A percentile compares a stretch with the other conserved stretches of the same genome.
Evolutionary conservation across 257 asterid species (phyloP).

Genomic region (Solanum rostratum): DNA sequence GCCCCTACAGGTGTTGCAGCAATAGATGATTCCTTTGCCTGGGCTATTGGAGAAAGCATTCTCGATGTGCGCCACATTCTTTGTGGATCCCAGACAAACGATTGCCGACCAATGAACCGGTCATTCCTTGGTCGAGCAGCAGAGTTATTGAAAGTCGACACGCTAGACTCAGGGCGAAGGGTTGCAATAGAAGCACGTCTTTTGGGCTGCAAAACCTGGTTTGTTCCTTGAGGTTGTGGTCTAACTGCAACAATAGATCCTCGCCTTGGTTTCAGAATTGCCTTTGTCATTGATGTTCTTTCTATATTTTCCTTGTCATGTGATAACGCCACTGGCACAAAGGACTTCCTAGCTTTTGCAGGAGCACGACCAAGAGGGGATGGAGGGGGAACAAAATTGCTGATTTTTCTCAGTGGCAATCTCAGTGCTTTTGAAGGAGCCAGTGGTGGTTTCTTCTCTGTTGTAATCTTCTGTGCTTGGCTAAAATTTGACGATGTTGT

Average conservation of each 20-base stretch:
- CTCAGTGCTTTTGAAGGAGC: constrained; percentile 56
- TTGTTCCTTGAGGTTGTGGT: constrained; percentile 27
- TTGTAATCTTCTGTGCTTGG: constrained; percentile 34
- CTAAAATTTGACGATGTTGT: constrained; percentile 21
- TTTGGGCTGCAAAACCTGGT: constrained; percentile 48
- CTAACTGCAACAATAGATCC: constrained; percentile 53
- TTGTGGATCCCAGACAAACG: constrained; percentile 73
- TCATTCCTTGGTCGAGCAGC: constrained; percentile 23
- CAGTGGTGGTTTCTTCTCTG: constrained; percentile 75
- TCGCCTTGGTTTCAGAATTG: constrained; percentile 49
- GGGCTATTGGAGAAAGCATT: constrained; percentile 51
- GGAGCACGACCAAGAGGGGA: constrained; percentile 31
- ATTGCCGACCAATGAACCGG: constrained; percentile 52
- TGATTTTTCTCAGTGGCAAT: constrained; percentile 63
- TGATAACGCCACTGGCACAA: constrained; percentile 37
- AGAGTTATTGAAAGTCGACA: constrained; percentile 33
- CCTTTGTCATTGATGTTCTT: constrained; percentile 16
- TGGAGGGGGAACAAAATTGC: constrained; percentile 42
- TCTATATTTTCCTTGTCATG: constrained; percentile 52
- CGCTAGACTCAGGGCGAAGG: constrained; percentile 34
- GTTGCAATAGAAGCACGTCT: constrained; percentile 84
- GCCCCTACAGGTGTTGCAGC: constrained; percentile 14
- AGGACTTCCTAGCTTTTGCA: constrained; percentile 31
- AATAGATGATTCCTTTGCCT: constrained; percentile 14
- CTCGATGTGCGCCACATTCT: constrained; percentile 60